Evolutionary conservation across 2,329 filamentous ascomycete genomes (phyloP), one percentile per base, ranked within the genome.

Genomic region (Didymella arachidicola): DNA sequence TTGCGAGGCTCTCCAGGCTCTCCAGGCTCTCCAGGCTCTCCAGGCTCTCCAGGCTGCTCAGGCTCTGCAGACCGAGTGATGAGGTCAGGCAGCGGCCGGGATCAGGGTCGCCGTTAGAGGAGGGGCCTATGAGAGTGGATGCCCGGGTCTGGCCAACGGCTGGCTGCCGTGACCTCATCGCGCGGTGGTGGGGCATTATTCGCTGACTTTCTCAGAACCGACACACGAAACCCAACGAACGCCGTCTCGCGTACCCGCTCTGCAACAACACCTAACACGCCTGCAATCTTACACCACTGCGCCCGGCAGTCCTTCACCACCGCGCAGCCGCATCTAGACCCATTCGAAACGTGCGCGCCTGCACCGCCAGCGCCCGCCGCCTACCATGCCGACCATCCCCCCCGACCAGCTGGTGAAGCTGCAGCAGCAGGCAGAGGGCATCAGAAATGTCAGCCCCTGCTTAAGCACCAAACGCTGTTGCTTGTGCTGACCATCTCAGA

Each of bases 361-460:
- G 41, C 46, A n/a, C 16, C 53, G 10, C 18, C 46, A 56, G 30
- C 26, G 22, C 46, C 39, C 39, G 22, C 46, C 39, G 38, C 39
- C 56, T 45, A 29, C 51, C 57, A 99, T 99, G 95, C 94, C 95
- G 65, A 89, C 97, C 66, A 92, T 99, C 67, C 90, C 87, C 64
- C 88, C 93, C 64, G 92, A 97, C 68, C 93, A 96, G 83, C 87
- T 99, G 73, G 90, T 95, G 68, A 87, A 88, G 78, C 87, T 99
- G 69, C 95, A 99, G 83, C 87, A 88, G 77, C 90, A 93, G 76
- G 87, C 93, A 69, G 87, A 93, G 66, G 91, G 93, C 78, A 90
- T 99, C 75, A 87, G 95, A 82, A 99, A 99, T 85, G 93, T 96
- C 83, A 77, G 51, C 86, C 22, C 16, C 26, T 12, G 25, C 32